phyloP scores from a whole-genome alignment of 2,329 filamentous ascomycete genomes.

The Pyricularia pennisetigena region DNA sequence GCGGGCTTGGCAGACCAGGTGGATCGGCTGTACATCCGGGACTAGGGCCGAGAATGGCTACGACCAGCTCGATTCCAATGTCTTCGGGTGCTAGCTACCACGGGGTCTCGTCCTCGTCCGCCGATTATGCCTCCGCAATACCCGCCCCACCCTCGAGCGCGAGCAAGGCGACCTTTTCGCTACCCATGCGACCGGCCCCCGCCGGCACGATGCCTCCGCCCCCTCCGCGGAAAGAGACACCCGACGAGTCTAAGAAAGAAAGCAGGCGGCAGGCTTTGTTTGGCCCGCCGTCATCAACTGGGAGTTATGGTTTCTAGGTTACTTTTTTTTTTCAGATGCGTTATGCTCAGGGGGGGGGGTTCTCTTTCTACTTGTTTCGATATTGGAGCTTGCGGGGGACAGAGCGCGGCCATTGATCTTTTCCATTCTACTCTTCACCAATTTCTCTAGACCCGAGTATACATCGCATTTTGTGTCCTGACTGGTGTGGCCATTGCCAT shows the following conservation, averaged over 20 bases:
- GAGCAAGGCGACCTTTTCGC: slow-evolving; percentile 42
- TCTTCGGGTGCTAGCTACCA: slow-evolving; percentile 10
- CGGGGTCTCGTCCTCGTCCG: background rate
- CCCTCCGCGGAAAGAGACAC: slow-evolving; percentile 40
- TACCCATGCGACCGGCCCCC: slow-evolving; percentile 55
- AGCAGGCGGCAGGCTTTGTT: slow-evolving; percentile 44
- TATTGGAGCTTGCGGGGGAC: background rate
- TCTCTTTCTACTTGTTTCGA: background rate
- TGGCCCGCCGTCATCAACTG: slow-evolving; percentile 30
- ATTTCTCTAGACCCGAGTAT: background rate
- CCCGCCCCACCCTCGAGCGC: slow-evolving; percentile 27
- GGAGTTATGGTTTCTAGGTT: slow-evolving; percentile 17
- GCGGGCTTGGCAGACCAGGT: slow-evolving; percentile 34
- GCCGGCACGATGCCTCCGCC: slow-evolving; percentile 51
- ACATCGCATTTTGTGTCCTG: background rate
- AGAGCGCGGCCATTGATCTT: background rate
- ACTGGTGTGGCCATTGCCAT: background rate
- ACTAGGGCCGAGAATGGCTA: slow-evolving; percentile 39
- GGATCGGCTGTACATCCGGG: slow-evolving; percentile 38
- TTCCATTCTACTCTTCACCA: background rate
- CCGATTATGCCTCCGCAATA: slow-evolving; percentile 15
- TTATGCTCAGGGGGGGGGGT: background rate
- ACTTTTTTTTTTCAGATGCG: background rate
- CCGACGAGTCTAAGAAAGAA: slow-evolving; percentile 41
- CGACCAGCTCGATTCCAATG: slow-evolving; percentile 43